Evolutionary conservation across 2,329 filamentous ascomycete genomes (phyloP).

Genomic region (Fusarium beomiforme): DNA sequence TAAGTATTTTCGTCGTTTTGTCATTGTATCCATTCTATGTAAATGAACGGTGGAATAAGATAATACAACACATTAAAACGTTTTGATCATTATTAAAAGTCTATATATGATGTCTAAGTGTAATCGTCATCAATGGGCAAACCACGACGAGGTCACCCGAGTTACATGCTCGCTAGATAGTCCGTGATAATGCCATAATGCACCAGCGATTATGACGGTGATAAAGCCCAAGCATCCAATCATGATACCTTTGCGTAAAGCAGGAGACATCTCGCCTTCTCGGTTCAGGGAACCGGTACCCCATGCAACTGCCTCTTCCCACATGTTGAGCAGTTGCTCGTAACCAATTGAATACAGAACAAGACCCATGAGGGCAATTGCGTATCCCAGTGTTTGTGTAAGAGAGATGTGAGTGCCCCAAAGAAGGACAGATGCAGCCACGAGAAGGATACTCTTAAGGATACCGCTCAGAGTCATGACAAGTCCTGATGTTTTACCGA

Average conservation of each 20-base stretch:
- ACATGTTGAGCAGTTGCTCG: slow-evolving; percentile 46
- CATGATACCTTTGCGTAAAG: slow-evolving; percentile 36
- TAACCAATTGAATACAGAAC: slow-evolving; percentile 59
- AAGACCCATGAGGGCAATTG: slow-evolving; percentile 68
- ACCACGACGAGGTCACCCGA: slow-evolving; percentile 34
- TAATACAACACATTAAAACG: background rate
- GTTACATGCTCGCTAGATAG: slow-evolving; percentile 26
- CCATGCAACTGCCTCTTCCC: slow-evolving; percentile 39
- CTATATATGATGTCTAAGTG: slow-evolving; percentile 33
- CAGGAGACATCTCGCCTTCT: slow-evolving; percentile 33
- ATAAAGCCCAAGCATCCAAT: slow-evolving; percentile 40
- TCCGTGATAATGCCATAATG: slow-evolving; percentile 39
- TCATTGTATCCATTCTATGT: too few relatives aligned
- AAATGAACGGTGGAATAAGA: background rate
- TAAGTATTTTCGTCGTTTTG: too few relatives aligned
- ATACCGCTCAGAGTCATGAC: slow-evolving; percentile 88
- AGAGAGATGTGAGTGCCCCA: slow-evolving; percentile 77
- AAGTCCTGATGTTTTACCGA: slow-evolving; percentile 86
- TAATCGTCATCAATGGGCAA: slow-evolving; percentile 31
- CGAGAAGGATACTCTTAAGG: slow-evolving; percentile 87
- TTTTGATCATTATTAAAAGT: slow-evolving; percentile 34
- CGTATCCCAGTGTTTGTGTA: slow-evolving; percentile 82
- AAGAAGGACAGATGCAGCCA: slow-evolving; percentile 78
- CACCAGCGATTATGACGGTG: slow-evolving; percentile 42
- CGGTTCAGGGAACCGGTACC: slow-evolving; percentile 34